phyloP scores from a whole-genome alignment of 305 asterid genomes.

The Plantago coronopus region DNA sequence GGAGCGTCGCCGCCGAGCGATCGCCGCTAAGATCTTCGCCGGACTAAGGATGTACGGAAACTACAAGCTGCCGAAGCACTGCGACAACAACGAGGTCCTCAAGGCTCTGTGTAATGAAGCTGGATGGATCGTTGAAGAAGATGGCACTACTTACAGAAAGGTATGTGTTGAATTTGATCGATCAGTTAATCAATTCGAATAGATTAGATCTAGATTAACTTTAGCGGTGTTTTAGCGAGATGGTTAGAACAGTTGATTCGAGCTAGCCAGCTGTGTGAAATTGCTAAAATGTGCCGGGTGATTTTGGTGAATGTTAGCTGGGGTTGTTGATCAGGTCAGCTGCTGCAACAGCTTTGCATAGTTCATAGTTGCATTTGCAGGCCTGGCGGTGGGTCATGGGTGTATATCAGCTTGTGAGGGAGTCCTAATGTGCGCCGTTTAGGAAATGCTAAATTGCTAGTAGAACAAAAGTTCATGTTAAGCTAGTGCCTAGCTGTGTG shows the following conservation, averaged over 20 bases:
- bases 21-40: constrained; percentile 94
- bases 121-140: constrained; percentile 92
- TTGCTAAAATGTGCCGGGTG: constrained; percentile 30
- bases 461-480: too few species aligned
- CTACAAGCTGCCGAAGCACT: constrained; percentile 89
- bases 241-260: background rate
- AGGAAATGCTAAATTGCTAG: too few species aligned
- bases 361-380: too few species aligned
- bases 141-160: constrained; percentile 91
- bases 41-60: constrained; percentile 90
- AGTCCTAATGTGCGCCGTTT: too few species aligned
- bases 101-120: constrained; percentile 95
- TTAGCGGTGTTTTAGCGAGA: background rate
- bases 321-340: too few species aligned
- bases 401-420: too few species aligned
- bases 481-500: too few species aligned
- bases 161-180: constrained; percentile 38
- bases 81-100: constrained; percentile 88
- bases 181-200: background rate
- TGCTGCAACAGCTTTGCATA: too few species aligned
- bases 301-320: constrained; percentile 28
- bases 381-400: too few species aligned
- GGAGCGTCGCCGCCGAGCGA: constrained; percentile 93
- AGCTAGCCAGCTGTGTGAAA: background rate
- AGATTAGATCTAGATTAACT: background rate